Evolutionary conservation across 1,139 yeast species (phyloP).

Genomic region (Taphrina betulina): DNA sequence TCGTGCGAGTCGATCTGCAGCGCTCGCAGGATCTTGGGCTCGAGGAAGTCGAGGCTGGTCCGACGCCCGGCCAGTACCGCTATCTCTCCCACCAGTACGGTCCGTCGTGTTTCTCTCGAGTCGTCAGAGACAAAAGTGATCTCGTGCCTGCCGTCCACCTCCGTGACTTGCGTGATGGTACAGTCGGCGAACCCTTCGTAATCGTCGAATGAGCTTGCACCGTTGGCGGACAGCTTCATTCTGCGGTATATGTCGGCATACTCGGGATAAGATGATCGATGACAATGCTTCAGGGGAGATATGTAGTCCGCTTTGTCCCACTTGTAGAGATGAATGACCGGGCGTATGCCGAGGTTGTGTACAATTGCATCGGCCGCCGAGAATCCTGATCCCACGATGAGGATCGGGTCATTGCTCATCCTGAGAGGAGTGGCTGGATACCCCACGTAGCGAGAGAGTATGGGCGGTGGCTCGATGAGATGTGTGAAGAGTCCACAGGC

Average conservation of each 20-base stretch:
- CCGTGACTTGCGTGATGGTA: slow-evolving; percentile 36
- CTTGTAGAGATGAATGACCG: slow-evolving; percentile 42
- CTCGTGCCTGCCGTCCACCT: background rate
- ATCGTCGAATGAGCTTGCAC: slow-evolving; percentile 2
- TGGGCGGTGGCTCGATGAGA: slow-evolving; percentile 37
- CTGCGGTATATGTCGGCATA: slow-evolving; percentile 41
- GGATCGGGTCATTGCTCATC: slow-evolving; percentile 34
- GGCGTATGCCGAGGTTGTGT: slow-evolving; percentile 25
- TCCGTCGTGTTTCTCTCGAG: slow-evolving; percentile 12
- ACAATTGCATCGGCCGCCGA: slow-evolving; percentile 45
- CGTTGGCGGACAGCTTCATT: slow-evolving; percentile 39
- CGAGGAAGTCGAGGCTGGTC: slow-evolving; percentile 35
- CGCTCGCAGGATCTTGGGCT: slow-evolving; percentile 2
- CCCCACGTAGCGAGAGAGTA: slow-evolving; percentile 27
- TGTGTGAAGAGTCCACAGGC: slow-evolving; percentile 44
- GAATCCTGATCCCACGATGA: slow-evolving; percentile 46
- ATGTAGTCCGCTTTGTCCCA: slow-evolving; percentile 41
- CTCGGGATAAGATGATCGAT: slow-evolving; percentile 45
- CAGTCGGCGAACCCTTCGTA: slow-evolving; percentile 44
- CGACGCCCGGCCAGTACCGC: slow-evolving; percentile 36
- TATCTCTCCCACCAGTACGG: slow-evolving; percentile 35
- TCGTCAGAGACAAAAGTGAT: background rate
- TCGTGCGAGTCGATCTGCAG: slow-evolving; percentile 5
- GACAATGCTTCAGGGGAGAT: slow-evolving; percentile 43
- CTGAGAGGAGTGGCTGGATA: background rate